phyloP scores from a whole-genome alignment of 495 filamentous ascomycete species.

The Penicillium nucicola region DNA sequence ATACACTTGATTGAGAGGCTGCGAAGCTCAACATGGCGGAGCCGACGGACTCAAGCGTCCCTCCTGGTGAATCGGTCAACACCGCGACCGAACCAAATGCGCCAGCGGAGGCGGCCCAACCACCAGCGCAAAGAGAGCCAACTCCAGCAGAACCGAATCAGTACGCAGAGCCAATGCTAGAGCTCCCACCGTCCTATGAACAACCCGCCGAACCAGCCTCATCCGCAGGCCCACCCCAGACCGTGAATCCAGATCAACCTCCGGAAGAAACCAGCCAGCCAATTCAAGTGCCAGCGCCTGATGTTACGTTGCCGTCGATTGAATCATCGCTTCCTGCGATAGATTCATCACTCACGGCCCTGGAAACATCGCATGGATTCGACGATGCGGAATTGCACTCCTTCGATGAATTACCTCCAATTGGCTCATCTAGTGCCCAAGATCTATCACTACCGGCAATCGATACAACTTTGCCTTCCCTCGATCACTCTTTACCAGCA shows the following conservation, averaged over 20 bases:
- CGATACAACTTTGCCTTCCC: constrained; percentile 32
- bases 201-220: background rate
- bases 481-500: constrained; percentile 36
- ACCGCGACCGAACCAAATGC: constrained; percentile 20
- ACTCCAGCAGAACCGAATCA: constrained; percentile 6
- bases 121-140: constrained; percentile 2
- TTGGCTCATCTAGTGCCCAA: constrained; percentile 20
- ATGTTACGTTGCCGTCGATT: constrained; percentile 10
- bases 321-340: constrained; percentile 21
- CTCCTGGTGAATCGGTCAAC: constrained; percentile 29
- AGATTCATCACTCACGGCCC: constrained; percentile 16
- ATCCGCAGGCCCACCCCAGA: constrained; percentile 2
- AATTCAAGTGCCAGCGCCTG: constrained; percentile 4
- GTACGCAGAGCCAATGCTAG: background rate
- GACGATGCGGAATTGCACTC: constrained; percentile 29
- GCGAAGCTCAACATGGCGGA: constrained; percentile 32
- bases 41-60: constrained; percentile 26
- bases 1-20: constrained; percentile 1
- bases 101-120: constrained; percentile 15
- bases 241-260: background rate
- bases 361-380: constrained; percentile 17
- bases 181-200: background rate
- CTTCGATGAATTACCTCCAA: constrained; percentile 34
- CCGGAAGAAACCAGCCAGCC: constrained; percentile 4
- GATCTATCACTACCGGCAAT: constrained; percentile 39